Base-by-base conservation (phyloP, 495 filamentous ascomycete species). In the Parachaetomium inaequale region DNA sequence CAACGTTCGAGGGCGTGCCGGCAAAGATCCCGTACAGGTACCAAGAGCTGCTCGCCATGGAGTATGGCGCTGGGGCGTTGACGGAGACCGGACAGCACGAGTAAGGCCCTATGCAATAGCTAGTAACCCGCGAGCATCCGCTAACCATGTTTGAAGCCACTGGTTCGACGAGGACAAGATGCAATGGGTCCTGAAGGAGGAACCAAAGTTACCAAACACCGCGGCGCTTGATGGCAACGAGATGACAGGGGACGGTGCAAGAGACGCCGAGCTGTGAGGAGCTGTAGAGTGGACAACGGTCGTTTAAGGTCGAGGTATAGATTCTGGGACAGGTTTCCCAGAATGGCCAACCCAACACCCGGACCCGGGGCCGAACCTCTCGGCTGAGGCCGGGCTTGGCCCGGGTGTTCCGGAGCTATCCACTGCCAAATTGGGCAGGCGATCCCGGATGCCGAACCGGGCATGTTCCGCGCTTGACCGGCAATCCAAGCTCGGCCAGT, bases 1-100 rank as follows among this genome's bases (percentile, higher is more conserved):
- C 25, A 34, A 47, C 14, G 11, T 90, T 85, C 59, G 86, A 90
- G 66, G 85, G 84, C 7, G 79, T 83, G 0, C 66, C 74, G 14
- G 84, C 82, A 51, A 82, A 82, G 68, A 82, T 90, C 14, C 87
- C 87, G 14, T 87, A 84, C 63, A 72, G 78, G 14, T 90, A 86
- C 62, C 77, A 82, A 61, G 74, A 80, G 47, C 75, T 88, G n/a
- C 69, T 90, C 45, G 72, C 70, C 12, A 77, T 83, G 29, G 87
- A 90, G 70, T 90, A 89, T 65, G 66, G 76, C 0, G 64, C 76
- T 46, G 75, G 74, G 64, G 81, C 87, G 1, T 67, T 89, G 65
- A 75, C 75, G 1, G 49, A 67, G 6, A 85, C 76, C 0, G 72
- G 79, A 8, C 85, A 78, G 61, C 68, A 85, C 58, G 77, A 80